Evolutionary conservation across 1,284 basidiomycete genomes (phyloP), one percentile per base, ranked within the genome.

Genomic region (Trichosporon sp.): DNA sequence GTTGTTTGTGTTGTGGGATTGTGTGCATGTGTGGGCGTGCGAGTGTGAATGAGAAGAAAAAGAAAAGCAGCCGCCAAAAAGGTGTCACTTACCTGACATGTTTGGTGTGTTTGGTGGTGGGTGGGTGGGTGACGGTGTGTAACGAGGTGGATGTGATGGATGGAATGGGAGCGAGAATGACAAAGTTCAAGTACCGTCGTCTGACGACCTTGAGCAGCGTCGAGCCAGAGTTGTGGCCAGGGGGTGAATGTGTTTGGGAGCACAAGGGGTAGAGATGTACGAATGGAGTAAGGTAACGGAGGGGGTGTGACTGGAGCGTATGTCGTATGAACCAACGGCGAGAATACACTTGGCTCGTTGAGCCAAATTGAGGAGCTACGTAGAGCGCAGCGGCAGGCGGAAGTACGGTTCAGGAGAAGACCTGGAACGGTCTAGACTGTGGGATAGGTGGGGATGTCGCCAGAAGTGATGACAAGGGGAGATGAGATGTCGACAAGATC

Each of bases 171-270:
- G 59, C 31, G 59, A 63, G 31, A 35, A 63, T 35, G 59, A 35
- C 32, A 35, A 37, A 35, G 59, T 63, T 63, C 31, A 37, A 35
- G 59, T 14, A 26, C 59, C 16, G 59, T 63, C 32, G 59, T 63
- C 10, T 21, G 16, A 35, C 51, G 51, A 54, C 51, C 51, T 54
- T 54, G 51, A 54, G 51, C 19, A 21, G 14, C 16, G 59, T n/a
- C 31, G 59, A 35, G 59, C 59, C 59, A 63, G 59, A 63, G 59
- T 63, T 63, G 7, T 63, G 59, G 59, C 59, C 59, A 63, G 59
- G 59, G 59, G 31, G 10, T 21, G 51, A 26, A 54, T 16, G 31
- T 35, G 31, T 63, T 35, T 35, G 31, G 54, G 59, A 63, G 59
- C 31, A 31, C 31, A 63, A 63, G 59, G 59, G 59, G 59, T 35